Evolutionary conservation across 331 rosid genomes (phyloP).

Genomic region (Cydonia oblonga): DNA sequence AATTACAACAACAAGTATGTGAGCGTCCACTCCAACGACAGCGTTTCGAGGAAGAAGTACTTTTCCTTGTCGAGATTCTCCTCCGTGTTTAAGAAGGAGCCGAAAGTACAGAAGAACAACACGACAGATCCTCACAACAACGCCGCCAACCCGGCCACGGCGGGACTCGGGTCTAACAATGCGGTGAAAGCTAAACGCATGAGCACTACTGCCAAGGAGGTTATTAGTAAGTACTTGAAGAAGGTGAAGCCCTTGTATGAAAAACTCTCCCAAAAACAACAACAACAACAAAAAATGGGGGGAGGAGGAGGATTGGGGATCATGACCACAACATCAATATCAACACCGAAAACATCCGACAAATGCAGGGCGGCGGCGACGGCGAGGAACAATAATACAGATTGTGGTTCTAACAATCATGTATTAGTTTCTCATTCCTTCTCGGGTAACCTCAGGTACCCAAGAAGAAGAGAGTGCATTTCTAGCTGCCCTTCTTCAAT

Average conservation of each 20-base stretch:
- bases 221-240: constrained; percentile 66
- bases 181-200: constrained; percentile 50
- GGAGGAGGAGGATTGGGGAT: not conserved
- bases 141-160: not conserved
- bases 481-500: constrained; percentile 94
- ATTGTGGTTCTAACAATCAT: not conserved
- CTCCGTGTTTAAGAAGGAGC: constrained; percentile 56
- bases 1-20: not conserved
- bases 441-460: constrained; percentile 70
- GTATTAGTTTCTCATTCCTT: constrained; percentile 58
- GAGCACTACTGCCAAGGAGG: constrained; percentile 65
- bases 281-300: constrained; percentile 13
- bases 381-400: constrained; percentile 11
- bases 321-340: not conserved
- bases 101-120: not conserved
- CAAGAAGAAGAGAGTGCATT: constrained; percentile 41
- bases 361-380: not conserved
- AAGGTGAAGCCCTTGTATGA: constrained; percentile 82
- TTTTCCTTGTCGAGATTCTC: constrained; percentile 78
- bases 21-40: not conserved
- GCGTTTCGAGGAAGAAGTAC: constrained; percentile 33
- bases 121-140: not conserved
- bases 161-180: constrained; percentile 26
- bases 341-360: not conserved
- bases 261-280: constrained; percentile 55